Percentiles rank a stretch among this genome's conserved stretches.
Evolutionary conservation across 352 stramenopile species (phyloP).

Genomic region (Phytophthora cajani): DNA sequence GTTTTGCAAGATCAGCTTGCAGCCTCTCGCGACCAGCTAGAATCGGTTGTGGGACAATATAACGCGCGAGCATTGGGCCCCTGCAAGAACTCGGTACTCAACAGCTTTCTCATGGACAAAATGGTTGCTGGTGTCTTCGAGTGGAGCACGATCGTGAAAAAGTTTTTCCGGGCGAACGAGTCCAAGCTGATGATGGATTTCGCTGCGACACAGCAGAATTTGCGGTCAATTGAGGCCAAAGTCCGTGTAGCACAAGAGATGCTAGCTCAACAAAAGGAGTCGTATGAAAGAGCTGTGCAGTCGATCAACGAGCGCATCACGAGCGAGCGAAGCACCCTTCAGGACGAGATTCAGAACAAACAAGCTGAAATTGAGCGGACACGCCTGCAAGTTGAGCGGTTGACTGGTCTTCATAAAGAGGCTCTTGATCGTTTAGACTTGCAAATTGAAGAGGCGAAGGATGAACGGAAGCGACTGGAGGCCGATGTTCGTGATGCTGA

Average conservation of each 20-base stretch:
- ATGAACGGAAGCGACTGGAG: slow-evolving; percentile 62
- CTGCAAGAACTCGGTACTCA: slow-evolving; percentile 41
- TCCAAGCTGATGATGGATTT: slow-evolving; percentile 46
- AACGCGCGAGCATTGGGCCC: slow-evolving; percentile 39
- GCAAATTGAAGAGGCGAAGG: slow-evolving; percentile 65
- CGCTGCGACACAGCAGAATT: slow-evolving; percentile 47
- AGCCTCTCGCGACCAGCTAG: slow-evolving; percentile 41
- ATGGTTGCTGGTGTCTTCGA: slow-evolving; percentile 63
- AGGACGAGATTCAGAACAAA: slow-evolving; percentile 68
- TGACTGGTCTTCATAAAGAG: slow-evolving; percentile 69
- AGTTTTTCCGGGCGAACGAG: slow-evolving; percentile 54
- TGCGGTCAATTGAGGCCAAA: slow-evolving; percentile 66
- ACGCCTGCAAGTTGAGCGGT: slow-evolving; percentile 60
- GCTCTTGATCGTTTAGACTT: slow-evolving; percentile 51
- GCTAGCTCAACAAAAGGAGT: slow-evolving; percentile 66
- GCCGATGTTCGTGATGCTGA: slow-evolving; percentile 42
- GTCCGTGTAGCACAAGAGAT: slow-evolving; percentile 62
- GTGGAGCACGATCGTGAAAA: slow-evolving; percentile 61
- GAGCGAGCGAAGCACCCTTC: slow-evolving; percentile 53
- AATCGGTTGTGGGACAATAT: slow-evolving; percentile 58
- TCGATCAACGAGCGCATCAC: slow-evolving; percentile 57
- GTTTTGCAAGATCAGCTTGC: slow-evolving; percentile 48
- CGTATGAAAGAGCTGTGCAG: slow-evolving; percentile 66
- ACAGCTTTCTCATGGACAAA: slow-evolving; percentile 55
- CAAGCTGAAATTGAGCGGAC: slow-evolving; percentile 61